Percentiles rank a stretch among this genome's conserved stretches.
Evolutionary conservation across 2,329 filamentous ascomycete genomes (phyloP).

Genomic region (Xylariales sp.): DNA sequence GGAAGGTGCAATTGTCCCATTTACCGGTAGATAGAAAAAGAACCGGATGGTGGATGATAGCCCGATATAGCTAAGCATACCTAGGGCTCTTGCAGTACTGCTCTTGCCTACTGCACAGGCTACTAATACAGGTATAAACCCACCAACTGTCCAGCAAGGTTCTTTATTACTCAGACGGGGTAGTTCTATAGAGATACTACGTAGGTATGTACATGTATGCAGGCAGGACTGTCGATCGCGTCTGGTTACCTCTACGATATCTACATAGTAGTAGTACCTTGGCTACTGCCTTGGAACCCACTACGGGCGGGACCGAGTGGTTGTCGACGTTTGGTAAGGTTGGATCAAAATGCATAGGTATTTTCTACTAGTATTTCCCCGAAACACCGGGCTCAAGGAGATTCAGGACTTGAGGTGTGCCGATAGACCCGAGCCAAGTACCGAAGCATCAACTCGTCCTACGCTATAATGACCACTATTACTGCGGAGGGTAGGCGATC

Average conservation of each 20-base stretch:
- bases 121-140: not conserved
- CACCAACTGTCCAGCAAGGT: slow-evolving; percentile 12
- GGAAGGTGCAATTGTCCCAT: slow-evolving; percentile 5
- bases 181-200: not conserved
- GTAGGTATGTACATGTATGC: slow-evolving; percentile 3
- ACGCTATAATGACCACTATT: not conserved
- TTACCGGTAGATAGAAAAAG: not conserved
- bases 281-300: not conserved
- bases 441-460: slow-evolving; percentile 1
- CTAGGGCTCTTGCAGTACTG: not conserved
- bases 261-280: too few relatives aligned
- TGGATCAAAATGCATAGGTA: slow-evolving; percentile 20
- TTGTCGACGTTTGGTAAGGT: slow-evolving; percentile 5
- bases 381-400: slow-evolving; percentile 10
- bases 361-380: not conserved
- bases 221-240: slow-evolving; percentile 24
- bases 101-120: too few relatives aligned
- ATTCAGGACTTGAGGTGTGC: slow-evolving; percentile 20
- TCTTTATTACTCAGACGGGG: slow-evolving; percentile 10
- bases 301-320: slow-evolving; percentile 6
- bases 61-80: not conserved
- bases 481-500: not conserved
- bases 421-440: slow-evolving; percentile 31
- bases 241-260: slow-evolving; percentile 2
- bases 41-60: not conserved